Conservation (phyloP, 441 rosid species). For the Aquilaria agallochum region DNA sequence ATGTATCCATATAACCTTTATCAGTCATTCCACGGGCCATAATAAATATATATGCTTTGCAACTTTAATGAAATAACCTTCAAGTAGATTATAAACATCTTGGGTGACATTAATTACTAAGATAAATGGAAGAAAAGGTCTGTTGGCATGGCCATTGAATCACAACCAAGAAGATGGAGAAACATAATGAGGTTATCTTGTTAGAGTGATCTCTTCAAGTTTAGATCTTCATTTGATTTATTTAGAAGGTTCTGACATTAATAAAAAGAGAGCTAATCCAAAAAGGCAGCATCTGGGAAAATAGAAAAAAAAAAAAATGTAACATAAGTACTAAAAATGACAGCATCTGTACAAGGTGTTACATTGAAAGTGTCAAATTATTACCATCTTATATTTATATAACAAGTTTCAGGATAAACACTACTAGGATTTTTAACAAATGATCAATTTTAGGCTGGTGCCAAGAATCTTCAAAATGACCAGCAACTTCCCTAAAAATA, state of each 20-base stretch:
- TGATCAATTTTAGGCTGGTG: no score
- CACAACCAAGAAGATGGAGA: slow-evolving; percentile 96
- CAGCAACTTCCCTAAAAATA: neutral
- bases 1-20: slow-evolving; percentile 50
- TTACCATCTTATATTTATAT: neutral
- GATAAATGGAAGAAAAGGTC: slow-evolving; percentile 95
- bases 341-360: neutral
- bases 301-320: slow-evolving; percentile 14
- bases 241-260: slow-evolving; percentile 90
- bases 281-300: slow-evolving; percentile 96
- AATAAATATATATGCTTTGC: slow-evolving; percentile 80
- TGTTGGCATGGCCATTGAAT: slow-evolving; percentile 98
- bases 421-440: no score
- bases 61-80: slow-evolving; percentile 80
- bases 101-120: slow-evolving; percentile 77
- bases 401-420: neutral
- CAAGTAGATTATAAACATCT: slow-evolving; percentile 73
- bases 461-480: neutral
- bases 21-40: slow-evolving; percentile 99
- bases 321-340: neutral
- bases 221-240: slow-evolving; percentile 67
- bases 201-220: slow-evolving; percentile 70
- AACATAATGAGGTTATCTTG: slow-evolving; percentile 87
- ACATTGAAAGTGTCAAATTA: neutral
- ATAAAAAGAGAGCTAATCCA: slow-evolving; percentile 98